These are phyloP conservation scores for Neurospora sp. DNA, from an alignment of 495 filamentous ascomycete genomes.

Conservation along the genomic window DNA sequence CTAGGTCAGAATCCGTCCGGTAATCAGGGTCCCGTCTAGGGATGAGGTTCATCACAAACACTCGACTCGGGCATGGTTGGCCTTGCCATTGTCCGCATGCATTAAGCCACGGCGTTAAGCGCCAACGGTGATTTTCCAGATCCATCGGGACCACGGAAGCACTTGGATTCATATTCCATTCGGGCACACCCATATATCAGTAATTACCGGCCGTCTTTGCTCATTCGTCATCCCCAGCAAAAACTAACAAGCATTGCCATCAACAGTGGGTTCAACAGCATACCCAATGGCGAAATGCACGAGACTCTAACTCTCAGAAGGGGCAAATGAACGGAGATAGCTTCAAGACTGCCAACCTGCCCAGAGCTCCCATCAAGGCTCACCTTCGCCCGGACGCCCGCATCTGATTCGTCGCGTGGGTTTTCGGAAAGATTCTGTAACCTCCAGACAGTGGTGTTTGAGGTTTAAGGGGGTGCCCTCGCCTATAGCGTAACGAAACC, in stretches of 20 bases:
- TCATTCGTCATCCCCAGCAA: background rate
- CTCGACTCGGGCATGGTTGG: background rate
- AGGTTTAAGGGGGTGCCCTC: slow-evolving; percentile 15
- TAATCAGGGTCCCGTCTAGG: background rate
- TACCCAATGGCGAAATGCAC: background rate
- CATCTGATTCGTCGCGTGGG: background rate
- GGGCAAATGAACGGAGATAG: background rate
- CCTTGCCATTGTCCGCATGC: background rate
- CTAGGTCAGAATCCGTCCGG: background rate
- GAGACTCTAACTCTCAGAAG: background rate
- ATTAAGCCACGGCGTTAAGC: background rate
- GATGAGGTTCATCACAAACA: background rate
- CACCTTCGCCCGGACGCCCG: background rate
- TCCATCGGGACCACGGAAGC: background rate
- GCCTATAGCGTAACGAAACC: slow-evolving; percentile 18
- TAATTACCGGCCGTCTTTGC: background rate
- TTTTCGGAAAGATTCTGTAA: slow-evolving; percentile 3
- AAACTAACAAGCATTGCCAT: background rate
- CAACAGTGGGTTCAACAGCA: background rate
- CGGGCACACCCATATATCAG: background rate
- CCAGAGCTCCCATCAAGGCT: background rate
- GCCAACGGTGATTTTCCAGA: background rate
- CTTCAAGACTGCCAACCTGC: background rate
- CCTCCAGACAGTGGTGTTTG: slow-evolving; percentile 16
- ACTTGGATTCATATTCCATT: background rate